These are phyloP conservation scores for Erucastrum elatum DNA, from an alignment of 345 rosid genomes.

Conservation along the genomic window DNA sequence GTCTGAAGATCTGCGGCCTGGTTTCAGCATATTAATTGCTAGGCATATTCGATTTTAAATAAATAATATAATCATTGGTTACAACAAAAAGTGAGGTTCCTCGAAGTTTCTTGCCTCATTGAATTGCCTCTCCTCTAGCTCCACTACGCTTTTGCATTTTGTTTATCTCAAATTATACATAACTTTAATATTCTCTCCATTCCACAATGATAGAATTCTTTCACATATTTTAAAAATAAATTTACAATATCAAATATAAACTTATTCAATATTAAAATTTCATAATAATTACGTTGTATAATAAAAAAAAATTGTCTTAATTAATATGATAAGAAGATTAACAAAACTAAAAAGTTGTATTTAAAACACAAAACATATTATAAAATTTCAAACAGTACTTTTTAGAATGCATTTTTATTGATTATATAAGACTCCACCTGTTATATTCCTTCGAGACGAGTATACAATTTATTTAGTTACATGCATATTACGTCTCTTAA, in stretches of 20 bases:
- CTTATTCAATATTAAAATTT: no score
- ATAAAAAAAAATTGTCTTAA: no score
- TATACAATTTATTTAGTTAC: not conserved
- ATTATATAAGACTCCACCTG: not conserved
- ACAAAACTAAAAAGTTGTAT: no score
- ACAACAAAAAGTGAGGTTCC: constrained; percentile 19
- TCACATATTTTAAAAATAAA: no score
- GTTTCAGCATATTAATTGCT: not conserved
- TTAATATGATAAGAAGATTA: no score
- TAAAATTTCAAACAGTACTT: no score
- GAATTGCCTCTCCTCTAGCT: not conserved
- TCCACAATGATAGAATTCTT: no score
- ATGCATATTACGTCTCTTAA: not conserved
- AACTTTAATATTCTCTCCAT: not conserved
- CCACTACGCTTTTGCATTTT: constrained; percentile 16
- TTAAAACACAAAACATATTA: no score
- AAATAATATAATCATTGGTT: not conserved
- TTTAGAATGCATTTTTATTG: not conserved
- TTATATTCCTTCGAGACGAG: not conserved
- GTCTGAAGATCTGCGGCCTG: constrained; percentile 16
- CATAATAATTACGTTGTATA: no score
- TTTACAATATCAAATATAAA: no score
- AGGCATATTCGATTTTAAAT: not conserved
- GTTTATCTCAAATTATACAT: not conserved
- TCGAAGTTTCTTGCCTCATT: constrained; percentile 33